phyloP scores from a whole-genome alignment of 257 asterid genomes.

The Verbena officinalis region DNA sequence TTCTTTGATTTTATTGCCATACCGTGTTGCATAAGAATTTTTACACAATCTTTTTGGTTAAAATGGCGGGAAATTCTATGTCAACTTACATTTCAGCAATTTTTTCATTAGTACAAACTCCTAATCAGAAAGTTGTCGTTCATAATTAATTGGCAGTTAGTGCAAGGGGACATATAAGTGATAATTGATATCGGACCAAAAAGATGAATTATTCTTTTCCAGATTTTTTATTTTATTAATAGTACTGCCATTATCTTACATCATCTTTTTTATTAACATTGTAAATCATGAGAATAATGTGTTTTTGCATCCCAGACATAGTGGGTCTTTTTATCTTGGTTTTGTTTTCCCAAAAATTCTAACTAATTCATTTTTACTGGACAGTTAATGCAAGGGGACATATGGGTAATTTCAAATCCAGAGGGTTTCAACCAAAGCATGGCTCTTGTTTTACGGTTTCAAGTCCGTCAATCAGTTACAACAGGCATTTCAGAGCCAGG shows the following conservation, averaged over 20 bases:
- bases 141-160: neutral
- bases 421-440: constrained; percentile 78
- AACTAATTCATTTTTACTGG: neutral
- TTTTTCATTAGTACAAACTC: neutral
- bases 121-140: constrained; percentile 1
- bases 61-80: neutral
- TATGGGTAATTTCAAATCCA: constrained; percentile 63
- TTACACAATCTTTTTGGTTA: neutral
- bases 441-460: constrained; percentile 81
- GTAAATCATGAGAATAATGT: no score
- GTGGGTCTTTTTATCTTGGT: no score
- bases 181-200: no score
- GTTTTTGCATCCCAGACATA: no score
- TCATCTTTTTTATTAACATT: no score
- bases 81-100: neutral
- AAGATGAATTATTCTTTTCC: no score
- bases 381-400: constrained; percentile 99
- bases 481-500: constrained; percentile 53
- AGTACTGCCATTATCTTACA: no score
- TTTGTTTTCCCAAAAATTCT: no score
- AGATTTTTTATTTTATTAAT: no score
- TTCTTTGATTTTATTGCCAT: neutral
- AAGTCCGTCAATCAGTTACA: constrained; percentile 47
- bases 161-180: no score
- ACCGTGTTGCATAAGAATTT: neutral